Evolutionary conservation across 148 eudicot species (phyloP), one percentile per base, ranked within the genome.

Genomic region (Arctostaphylos glauca): DNA sequence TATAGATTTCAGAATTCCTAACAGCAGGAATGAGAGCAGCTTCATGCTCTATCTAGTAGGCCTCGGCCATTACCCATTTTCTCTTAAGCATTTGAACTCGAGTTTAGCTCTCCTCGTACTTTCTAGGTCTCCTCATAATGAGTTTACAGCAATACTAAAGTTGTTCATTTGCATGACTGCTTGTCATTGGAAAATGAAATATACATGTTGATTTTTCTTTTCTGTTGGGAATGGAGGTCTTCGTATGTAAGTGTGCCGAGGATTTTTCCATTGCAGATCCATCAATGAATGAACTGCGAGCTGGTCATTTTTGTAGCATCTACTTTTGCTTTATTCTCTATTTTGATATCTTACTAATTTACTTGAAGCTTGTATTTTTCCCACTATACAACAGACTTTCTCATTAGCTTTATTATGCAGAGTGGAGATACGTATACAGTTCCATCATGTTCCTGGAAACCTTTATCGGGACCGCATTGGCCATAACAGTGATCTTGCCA

Each of bases 361-460:
- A 53, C 73, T 66, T 21, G 44, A 54, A 4, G 43, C 59, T 59
- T 49, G 16, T 43, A 50, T 25, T 44, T 73, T 80, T 76, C 38
- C 13, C 64, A 43, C 66, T n/a, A 12, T 10, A 74, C 15, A 3
- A 74, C 15, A 3, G 25, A 44, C 6, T 70, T 49, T 18, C 75
- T 16, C 15, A 67, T 67, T 67, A 80, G 18, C 76, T 79, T 14
- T 64, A 56, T 81, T 41, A 14, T 78, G 79, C 83, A 89, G 91
- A 74, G 86, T 75, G 81, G 89, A 89, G 80, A 87, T 85, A 76
- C 81, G 88, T 8, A 86, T 89, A 73, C 89, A 89, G 82, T 85
- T 87, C 58, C 79, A 74, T 46, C 86, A 83, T 70, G 89, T 88
- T 52, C 88, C 88, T 8, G 89, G 88, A 55, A 89, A 87, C 87